These are phyloP conservation scores for Benincasa hispida DNA, from an alignment of 306 rosid genomes.

Conservation along the genomic window DNA sequence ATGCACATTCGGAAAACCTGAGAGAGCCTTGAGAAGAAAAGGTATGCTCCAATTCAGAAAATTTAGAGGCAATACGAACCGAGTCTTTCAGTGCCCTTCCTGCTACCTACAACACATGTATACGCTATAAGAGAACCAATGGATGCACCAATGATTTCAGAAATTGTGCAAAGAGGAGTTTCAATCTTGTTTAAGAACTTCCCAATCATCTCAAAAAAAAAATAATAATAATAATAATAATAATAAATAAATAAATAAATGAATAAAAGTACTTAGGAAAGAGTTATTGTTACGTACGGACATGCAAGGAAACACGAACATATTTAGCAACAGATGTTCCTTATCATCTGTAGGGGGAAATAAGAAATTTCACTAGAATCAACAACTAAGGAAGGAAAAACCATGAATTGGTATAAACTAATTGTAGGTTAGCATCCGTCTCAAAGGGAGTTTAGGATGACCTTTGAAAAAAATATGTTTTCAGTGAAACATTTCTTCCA, in stretches of 20 bases:
- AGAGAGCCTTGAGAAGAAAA: conserved; percentile 56
- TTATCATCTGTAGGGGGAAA: neutral
- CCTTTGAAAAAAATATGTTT: neutral
- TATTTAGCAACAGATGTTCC: neutral
- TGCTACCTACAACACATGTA: conserved; percentile 36
- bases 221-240: too few relatives aligned
- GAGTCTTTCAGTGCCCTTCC: conserved; percentile 83
- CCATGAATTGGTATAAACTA: neutral
- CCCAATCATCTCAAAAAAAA: neutral
- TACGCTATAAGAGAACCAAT: neutral
- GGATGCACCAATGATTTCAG: neutral
- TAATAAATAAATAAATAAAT: too few relatives aligned
- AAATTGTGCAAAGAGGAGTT: neutral
- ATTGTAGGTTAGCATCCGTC: neutral
- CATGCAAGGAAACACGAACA: neutral
- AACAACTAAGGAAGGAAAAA: neutral
- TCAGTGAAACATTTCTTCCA: neutral
- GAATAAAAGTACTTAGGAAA: neutral
- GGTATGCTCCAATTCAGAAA: conserved; percentile 70
- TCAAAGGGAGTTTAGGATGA: neutral
- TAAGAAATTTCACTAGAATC: neutral
- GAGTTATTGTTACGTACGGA: neutral
- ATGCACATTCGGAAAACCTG: conserved; percentile 32
- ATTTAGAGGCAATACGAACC: conserved; percentile 49
- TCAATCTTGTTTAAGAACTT: neutral